These are phyloP conservation scores for Coniosporium tulheliwenetii DNA, from an alignment of 2,329 filamentous ascomycete genomes.

Conservation along the genomic window DNA sequence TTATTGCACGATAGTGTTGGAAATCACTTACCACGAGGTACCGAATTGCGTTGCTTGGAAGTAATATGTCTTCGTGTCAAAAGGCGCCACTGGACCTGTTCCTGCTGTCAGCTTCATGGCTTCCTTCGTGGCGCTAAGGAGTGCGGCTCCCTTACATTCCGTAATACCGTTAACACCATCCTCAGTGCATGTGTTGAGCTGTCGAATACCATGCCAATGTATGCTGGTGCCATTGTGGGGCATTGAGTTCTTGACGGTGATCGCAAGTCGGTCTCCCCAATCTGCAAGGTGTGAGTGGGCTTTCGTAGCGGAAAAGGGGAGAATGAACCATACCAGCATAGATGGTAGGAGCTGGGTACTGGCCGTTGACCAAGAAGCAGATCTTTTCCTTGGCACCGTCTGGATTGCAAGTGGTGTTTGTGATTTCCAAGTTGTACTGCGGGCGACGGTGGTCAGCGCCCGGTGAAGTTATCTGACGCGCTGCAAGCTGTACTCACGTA, in stretches of 20 bases:
- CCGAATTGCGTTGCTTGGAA: conserved; percentile 37
- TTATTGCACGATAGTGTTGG: too few species aligned
- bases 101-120: conserved; percentile 7
- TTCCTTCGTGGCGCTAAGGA: conserved; percentile 8
- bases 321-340: conserved; percentile 34
- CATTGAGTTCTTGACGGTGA: conserved; percentile 39
- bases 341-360: conserved; percentile 49
- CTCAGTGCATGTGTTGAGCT: conserved; percentile 36
- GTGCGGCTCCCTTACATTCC: conserved; percentile 13
- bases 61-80: conserved; percentile 37
- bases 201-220: conserved; percentile 48
- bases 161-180: conserved; percentile 40
- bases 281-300: conserved; percentile 11
- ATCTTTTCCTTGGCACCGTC: conserved; percentile 17
- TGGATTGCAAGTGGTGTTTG: conserved; percentile 18
- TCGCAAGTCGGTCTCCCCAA: conserved; percentile 29
- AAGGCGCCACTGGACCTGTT: conserved; percentile 28
- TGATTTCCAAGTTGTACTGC: conserved; percentile 16
- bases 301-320: conserved; percentile 15
- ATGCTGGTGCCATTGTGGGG: conserved; percentile 43
- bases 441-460: neutral
- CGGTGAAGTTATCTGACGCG: too few species aligned
- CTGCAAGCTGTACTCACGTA: neutral
- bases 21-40: conserved; percentile 18
- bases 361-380: conserved; percentile 41